Conservation (phyloP, 78 protist genomes). For the Paulinella micropora region DNA sequence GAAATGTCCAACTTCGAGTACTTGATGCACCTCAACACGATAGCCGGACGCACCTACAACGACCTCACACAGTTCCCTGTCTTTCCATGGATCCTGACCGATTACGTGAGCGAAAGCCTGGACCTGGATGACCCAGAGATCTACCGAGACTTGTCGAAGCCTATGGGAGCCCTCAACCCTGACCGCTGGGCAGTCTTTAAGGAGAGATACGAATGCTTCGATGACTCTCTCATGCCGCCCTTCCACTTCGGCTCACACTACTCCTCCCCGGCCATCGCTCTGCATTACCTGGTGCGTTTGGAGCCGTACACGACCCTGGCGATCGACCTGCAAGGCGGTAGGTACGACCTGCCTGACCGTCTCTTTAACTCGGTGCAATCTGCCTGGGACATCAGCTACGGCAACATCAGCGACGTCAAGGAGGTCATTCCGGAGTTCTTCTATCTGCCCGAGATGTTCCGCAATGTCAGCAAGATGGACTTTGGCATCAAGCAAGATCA, state of each 20-base stretch:
- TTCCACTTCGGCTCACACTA: conserved; percentile 91
- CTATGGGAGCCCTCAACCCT: conserved; percentile 72
- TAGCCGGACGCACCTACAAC: conserved; percentile 3
- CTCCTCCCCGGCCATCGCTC: conserved; percentile 73
- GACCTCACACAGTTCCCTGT: conserved; percentile 25
- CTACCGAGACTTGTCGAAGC: conserved; percentile 77
- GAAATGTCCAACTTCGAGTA: conserved; percentile 14
- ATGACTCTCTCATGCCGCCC: conserved; percentile 28
- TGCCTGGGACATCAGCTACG: conserved; percentile 42
- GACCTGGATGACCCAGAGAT: conserved; percentile 53
- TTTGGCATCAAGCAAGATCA: conserved; percentile 20
- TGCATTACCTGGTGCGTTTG: conserved; percentile 69
- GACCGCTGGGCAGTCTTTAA: conserved; percentile 29
- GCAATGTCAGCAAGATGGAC: conserved; percentile 14
- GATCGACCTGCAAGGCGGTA: neutral
- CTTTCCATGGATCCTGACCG: conserved; percentile 51
- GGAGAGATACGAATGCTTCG: conserved; percentile 34
- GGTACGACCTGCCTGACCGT: conserved; percentile 83
- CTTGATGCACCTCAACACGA: conserved; percentile 12
- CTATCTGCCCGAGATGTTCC: conserved; percentile 45
- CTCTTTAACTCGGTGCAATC: conserved; percentile 57
- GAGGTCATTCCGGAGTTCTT: conserved; percentile 74
- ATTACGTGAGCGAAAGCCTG: conserved; percentile 49
- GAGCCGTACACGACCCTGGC: conserved; percentile 60
- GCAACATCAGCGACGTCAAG: conserved; percentile 24